phyloP scores from a whole-genome alignment of 345 rosid species.

The Stellera chamaejasme region DNA sequence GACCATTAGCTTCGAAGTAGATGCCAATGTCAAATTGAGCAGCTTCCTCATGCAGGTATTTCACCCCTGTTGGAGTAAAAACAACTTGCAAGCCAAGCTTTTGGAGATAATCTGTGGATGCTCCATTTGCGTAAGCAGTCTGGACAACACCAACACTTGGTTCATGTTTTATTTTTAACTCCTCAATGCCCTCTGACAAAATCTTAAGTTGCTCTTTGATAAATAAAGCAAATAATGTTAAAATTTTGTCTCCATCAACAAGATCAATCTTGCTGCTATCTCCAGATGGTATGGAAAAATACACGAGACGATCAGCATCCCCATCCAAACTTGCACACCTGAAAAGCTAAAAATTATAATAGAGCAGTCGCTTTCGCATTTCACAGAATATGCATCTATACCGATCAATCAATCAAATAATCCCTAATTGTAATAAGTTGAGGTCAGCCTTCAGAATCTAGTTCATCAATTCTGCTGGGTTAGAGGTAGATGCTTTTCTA shows the following conservation, averaged over 20 bases:
- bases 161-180: conserved; percentile 15
- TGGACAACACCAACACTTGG: conserved; percentile 73
- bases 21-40: conserved; percentile 79
- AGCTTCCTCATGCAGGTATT: conserved; percentile 78
- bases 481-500: no score
- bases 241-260: conserved; percentile 90
- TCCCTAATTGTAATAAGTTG: no score
- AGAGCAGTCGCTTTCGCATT: conserved; percentile 19
- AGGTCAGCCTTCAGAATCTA: no score
- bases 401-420: no score
- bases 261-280: conserved; percentile 43
- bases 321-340: conserved; percentile 98
- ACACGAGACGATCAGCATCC: conserved; percentile 89
- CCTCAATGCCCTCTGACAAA: conserved; percentile 27
- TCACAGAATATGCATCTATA: neutral
- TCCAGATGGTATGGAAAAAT: conserved; percentile 40
- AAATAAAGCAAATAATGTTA: conserved; percentile 79
- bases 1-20: conserved; percentile 98
- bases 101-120: conserved; percentile 69
- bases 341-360: conserved; percentile 29
- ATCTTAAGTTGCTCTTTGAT: conserved; percentile 60
- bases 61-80: conserved; percentile 83
- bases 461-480: no score
- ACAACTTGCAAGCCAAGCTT: conserved; percentile 60
- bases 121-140: conserved; percentile 97